Percentiles rank a stretch among this genome's conserved stretches.
phyloP scores from a whole-genome alignment of 1,284 basidiomycete species.

The Cutaneotrichosporon sp. region DNA sequence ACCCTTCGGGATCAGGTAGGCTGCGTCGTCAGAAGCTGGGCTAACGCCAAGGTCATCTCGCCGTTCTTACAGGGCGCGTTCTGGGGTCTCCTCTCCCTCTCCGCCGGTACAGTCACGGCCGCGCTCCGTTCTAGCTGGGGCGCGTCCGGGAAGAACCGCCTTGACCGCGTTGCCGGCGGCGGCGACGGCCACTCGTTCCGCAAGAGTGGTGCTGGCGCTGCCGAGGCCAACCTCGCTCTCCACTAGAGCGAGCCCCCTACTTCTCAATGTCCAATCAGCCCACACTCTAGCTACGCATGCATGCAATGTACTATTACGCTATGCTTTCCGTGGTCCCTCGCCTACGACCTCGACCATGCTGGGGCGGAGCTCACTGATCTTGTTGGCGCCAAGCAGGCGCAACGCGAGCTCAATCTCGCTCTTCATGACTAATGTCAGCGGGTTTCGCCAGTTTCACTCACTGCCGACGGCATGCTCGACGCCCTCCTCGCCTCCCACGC shows the following conservation, averaged over 20 bases:
- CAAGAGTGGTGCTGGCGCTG: not conserved
- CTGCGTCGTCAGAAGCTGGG: no score
- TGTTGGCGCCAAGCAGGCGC: constrained; percentile 69
- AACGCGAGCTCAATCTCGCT: constrained; percentile 64
- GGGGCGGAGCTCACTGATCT: constrained; percentile 51
- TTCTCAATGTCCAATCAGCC: not conserved
- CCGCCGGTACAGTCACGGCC: constrained; percentile 7
- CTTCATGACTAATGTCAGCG: constrained; percentile 30
- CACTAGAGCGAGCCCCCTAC: not conserved
- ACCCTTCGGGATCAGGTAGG: constrained; percentile 46
- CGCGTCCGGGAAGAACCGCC: not conserved
- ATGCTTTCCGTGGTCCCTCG: constrained; percentile 2
- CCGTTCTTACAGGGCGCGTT: constrained; percentile 44
- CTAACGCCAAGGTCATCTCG: constrained; percentile 16
- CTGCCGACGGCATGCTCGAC: constrained; percentile 63
- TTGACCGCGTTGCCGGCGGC: not conserved
- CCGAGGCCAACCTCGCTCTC: not conserved
- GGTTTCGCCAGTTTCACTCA: constrained; percentile 24
- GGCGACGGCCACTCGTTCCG: not conserved
- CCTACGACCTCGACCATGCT: constrained; percentile 45
- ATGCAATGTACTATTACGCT: not conserved
- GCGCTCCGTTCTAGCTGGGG: not conserved
- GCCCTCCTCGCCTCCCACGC: constrained; percentile 78
- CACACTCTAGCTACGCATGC: no score
- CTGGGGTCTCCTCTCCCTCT: constrained; percentile 41